Conservation (phyloP, 2,329 filamentous ascomycete species). For the Coniochaeta hoffmannii region DNA sequence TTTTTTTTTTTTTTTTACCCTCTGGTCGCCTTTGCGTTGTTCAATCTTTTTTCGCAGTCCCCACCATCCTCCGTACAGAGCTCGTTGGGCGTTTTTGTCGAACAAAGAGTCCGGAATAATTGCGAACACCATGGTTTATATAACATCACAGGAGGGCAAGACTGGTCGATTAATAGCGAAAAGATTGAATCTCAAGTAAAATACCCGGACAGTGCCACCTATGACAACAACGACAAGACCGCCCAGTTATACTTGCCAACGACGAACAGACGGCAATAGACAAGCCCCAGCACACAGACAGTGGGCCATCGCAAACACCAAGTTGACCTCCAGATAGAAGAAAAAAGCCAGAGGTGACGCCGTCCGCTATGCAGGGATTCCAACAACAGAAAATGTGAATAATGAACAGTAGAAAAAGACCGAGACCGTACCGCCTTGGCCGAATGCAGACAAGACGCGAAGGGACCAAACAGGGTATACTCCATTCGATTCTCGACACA, state of each 20-base stretch:
- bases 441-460: background rate
- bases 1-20: background rate
- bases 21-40: too few relatives aligned
- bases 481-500: background rate
- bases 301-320: background rate
- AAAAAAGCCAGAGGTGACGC: background rate
- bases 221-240: too few relatives aligned
- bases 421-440: background rate
- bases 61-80: too few relatives aligned
- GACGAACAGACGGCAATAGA: background rate
- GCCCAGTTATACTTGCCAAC: too few relatives aligned
- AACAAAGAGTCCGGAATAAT: too few relatives aligned
- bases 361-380: background rate
- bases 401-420: background rate
- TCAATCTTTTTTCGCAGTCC: too few relatives aligned
- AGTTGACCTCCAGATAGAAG: background rate
- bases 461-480: background rate
- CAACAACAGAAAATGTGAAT: background rate
- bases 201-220: too few relatives aligned
- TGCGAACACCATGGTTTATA: too few relatives aligned
- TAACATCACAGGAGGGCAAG: too few relatives aligned
- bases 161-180: too few relatives aligned
- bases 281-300: background rate
- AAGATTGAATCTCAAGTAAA: too few relatives aligned
- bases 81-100: too few relatives aligned